These are phyloP conservation scores for Hypoxylon sp. DNA, from an alignment of 2,329 filamentous ascomycete species.

Conservation along the genomic window DNA sequence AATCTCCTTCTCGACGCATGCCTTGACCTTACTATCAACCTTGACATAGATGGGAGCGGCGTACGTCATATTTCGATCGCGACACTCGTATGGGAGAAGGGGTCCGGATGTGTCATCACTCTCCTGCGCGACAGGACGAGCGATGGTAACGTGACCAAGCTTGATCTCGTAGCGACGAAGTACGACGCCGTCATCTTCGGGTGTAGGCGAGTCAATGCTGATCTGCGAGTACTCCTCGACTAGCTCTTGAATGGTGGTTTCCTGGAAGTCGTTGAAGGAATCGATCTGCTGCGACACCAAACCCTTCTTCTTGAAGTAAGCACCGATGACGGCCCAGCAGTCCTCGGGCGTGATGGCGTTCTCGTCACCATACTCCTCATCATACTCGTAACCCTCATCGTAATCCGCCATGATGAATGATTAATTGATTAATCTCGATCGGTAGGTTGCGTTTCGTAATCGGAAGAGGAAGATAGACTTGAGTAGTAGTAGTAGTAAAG, in stretches of 20 bases:
- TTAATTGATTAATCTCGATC: not conserved
- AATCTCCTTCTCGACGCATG: constrained; percentile 79
- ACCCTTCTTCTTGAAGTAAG: constrained; percentile 96
- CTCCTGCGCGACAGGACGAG: constrained; percentile 89
- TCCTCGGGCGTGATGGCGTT: constrained; percentile 91
- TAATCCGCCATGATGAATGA: constrained; percentile 65
- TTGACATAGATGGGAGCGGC: constrained; percentile 89
- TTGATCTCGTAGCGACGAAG: constrained; percentile 94
- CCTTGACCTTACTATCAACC: constrained; percentile 83
- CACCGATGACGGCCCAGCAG: constrained; percentile 96
- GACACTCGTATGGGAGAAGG: constrained; percentile 92
- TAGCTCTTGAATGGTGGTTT: constrained; percentile 92
- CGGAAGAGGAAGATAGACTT: too few species aligned
- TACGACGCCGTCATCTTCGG: constrained; percentile 76
- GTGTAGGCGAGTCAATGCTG: constrained; percentile 91
- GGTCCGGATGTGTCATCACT: constrained; percentile 87
- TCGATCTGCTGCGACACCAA: constrained; percentile 97
- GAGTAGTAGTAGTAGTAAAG: too few species aligned
- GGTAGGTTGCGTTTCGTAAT: too few species aligned
- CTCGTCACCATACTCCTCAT: constrained; percentile 73
- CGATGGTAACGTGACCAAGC: constrained; percentile 89
- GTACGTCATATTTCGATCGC: constrained; percentile 94
- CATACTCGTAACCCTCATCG: constrained; percentile 65
- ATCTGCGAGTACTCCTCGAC: constrained; percentile 91
- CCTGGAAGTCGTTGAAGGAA: constrained; percentile 97